Evolutionary conservation across 768 basidiomycete species (phyloP), one percentile per base, ranked within the genome.

Genomic region (Russula compacta): DNA sequence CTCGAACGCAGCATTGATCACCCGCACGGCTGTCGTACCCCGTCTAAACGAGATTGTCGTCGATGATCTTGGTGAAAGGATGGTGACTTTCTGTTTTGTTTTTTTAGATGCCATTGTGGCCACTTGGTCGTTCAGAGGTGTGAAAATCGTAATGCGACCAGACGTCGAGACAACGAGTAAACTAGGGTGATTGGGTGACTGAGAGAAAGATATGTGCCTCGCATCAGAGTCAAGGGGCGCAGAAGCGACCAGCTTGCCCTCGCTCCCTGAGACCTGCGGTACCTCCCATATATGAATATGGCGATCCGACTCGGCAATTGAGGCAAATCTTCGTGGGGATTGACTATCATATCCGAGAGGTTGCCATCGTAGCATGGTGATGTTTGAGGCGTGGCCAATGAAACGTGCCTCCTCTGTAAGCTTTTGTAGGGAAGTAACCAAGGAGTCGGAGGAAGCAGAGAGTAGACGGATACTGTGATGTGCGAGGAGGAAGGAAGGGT

Each of bases 211-310:
- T 60, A 83, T 75, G 19, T 71, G 69, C 21, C 80, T 76, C n/a
- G 81, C 82, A 60, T 83, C 81, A 3, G 85, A 81, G 69, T 88
- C 86, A 15, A 87, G 74, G 14, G 84, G 79, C 5, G 84, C 76
- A 5, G 82, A 82, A 15, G 84, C 84, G 19, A 79, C 68, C n/a
- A 84, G 74, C 64, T 75, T 81, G 36, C 83, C 82, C 66, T 80
- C 77, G 14, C 69, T 66, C 15, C 74, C 71, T 10, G 75, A 67
- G 3, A 71, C 71, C 43, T 76, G 71, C 40, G 79, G 76, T 21
- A 81, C 69, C 60, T 81, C 76, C 86, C 86, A 88, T 17, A 85
- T 71, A 59, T 83, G 82, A 8, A 85, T 70, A 60, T 82, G 79
- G 33, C 85, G 80, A 69, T 88, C 86, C 7, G 73, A 75, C 68